Evolutionary conservation across 2,329 filamentous ascomycete species (phyloP), one percentile per base, ranked within the genome.

Genomic region (Cercospora brassicicola): DNA sequence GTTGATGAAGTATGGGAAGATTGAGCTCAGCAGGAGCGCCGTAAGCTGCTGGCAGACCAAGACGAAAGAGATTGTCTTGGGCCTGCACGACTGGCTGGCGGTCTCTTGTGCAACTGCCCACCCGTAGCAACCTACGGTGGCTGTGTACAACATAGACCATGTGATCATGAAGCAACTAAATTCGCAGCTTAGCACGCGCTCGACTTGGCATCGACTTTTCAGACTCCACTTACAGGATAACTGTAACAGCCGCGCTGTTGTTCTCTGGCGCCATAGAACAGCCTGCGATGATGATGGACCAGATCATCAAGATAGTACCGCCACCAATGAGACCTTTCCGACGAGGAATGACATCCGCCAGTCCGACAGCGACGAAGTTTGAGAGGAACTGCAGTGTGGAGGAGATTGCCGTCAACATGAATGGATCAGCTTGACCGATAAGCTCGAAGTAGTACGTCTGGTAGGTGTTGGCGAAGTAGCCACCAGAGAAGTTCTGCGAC

Each of bases 1-100:
- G 70, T 80, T 80, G 69, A 80, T 80, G 33, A 80, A 80, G 70
- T 73, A 80, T 0, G 79, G 78, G 36, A 80, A 80, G 0, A 80
- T 75, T 0, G 76, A 79, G 15, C 76, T 78, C 8, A 80, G 74
- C 76, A 79, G 76, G 2, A 79, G 74, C 0, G 78, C 78, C 0
- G 78, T 80, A 0, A 80, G 71, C 26, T 80, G 78, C 51, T 80
- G 73, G 59, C 73, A 74, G 51, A 74, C 70, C 45, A 74, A 39
- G 15, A 73, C 73, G 62, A 74, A 73, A 6, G 73, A 73, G 42
- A 74, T 74, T 11, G 73, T 74, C 66, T 74, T 74, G 2, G 73
- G 73, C 10, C 72, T 64, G 28, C 69, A 72, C 10, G 71, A 67
- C 64, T 74, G 73, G 4, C 72, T 71, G 8, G 73, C 65, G 10